Evolutionary conservation across 1,139 yeast genomes (phyloP), one percentile per base, ranked within the genome.

Genomic region (Debaryomyces coudertii): DNA sequence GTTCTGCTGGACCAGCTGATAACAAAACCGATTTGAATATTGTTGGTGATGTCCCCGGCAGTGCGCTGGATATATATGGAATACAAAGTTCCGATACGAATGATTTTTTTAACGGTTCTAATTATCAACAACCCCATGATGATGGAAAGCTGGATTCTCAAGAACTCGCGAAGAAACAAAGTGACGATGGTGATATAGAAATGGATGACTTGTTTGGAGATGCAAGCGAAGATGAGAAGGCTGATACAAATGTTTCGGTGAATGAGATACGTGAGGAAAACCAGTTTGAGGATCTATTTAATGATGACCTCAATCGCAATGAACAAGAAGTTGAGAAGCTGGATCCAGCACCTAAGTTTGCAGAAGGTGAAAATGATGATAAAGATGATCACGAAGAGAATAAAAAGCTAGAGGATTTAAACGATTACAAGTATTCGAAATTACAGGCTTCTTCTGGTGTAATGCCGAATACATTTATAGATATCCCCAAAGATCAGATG

Each of bases 401-500:
- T 2, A 47, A 45, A 8, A 46, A 41, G 20, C 33, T 45, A 15
- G 53, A 50, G 20, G 57, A 51, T 11, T 42, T 50, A 6, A 48
- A 49, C 24, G 51, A 47, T 11, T 25, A 22, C 12, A 31, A 39
- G 18, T 22, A 45, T 22, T 27, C 15, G 14, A 42, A 33, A 15
- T 7, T 15, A 11, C 38, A 33, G n/a, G 7, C 22, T 16, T 16
- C 33, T 7, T 28, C 34, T 3, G 41, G 27, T 1, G 28, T 7
- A 18, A 11, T 22, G 16, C 28, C 31, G 5, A 30, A 30, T 5
- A 52, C 67, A 7, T 65, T 61, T 48, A 55, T 79, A 45, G 85
- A 82, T 55, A 81, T 82, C 28, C 86, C 87, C 1, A 70, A 76
- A 44, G 82, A 80, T 47, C 81, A 82, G 55, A 80, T 82, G 78